Percentiles rank a stretch among this genome's conserved stretches.
Conservation (phyloP, 2,329 filamentous ascomycete genomes). For the Alternaria angustiovoidea region DNA sequence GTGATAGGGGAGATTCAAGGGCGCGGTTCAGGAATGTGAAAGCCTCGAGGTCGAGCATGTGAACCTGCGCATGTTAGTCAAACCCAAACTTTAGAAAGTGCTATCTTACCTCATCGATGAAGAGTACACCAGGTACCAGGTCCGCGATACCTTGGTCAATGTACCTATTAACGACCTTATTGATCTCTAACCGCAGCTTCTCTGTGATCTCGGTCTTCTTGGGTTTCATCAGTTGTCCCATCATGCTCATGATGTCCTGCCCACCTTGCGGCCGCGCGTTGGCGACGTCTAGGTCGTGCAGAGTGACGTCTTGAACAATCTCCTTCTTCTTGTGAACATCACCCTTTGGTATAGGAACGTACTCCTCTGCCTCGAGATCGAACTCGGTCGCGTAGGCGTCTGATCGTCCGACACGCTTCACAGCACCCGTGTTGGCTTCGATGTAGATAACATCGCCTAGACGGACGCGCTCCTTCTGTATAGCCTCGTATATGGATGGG, state of each 20-base stretch:
- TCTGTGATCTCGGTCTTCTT: conserved; percentile 99
- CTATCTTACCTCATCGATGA: conserved; percentile 90
- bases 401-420: conserved; percentile 94
- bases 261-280: conserved; percentile 95
- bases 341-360: conserved; percentile 97
- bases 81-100: background rate
- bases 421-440: conserved; percentile 97
- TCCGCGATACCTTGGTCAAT: conserved; percentile 98
- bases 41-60: conserved; percentile 99
- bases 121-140: conserved; percentile 95
- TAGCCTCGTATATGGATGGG: conserved; percentile 98
- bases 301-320: conserved; percentile 96
- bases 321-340: conserved; percentile 99
- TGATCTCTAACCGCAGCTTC: conserved; percentile 93
- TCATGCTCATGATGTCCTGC: conserved; percentile 99
- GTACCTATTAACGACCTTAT: conserved; percentile 99
- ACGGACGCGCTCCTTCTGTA: conserved; percentile 96
- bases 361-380: conserved; percentile 97
- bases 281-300: conserved; percentile 95
- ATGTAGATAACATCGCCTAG: conserved; percentile 99
- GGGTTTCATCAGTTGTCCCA: conserved; percentile 99
- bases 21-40: conserved; percentile 99
- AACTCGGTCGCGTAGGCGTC: conserved; percentile 99
- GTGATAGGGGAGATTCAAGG: conserved; percentile 92
- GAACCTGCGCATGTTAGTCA: conserved; percentile 68